Conservation (phyloP, 2,329 filamentous ascomycete species). For the Ambrosiella cleistominuta region DNA sequence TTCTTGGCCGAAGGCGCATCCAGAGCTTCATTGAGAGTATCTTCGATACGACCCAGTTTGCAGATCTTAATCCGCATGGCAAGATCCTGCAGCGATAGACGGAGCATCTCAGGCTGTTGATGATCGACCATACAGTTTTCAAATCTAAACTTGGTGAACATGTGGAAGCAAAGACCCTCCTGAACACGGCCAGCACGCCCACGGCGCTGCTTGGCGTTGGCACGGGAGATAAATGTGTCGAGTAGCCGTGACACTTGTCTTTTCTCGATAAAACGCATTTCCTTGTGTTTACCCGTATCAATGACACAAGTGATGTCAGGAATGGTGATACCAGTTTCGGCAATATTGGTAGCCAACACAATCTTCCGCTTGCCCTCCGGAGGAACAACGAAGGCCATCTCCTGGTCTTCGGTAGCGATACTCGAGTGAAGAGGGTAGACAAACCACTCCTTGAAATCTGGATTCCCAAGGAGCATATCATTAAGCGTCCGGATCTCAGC, state of each 20-base stretch:
- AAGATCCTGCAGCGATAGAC: slow-evolving; percentile 81
- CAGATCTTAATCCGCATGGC: slow-evolving; percentile 96
- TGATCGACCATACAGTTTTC: slow-evolving; percentile 75
- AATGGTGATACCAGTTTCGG: slow-evolving; percentile 96
- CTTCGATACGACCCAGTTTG: slow-evolving; percentile 82
- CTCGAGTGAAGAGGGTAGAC: slow-evolving; percentile 84
- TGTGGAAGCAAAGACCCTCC: slow-evolving; percentile 83
- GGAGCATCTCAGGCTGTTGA: slow-evolving; percentile 91
- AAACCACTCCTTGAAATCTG: slow-evolving; percentile 63
- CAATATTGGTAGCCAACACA: slow-evolving; percentile 92
- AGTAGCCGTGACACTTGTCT: slow-evolving; percentile 78
- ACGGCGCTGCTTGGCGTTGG: slow-evolving; percentile 87
- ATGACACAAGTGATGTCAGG: slow-evolving; percentile 95
- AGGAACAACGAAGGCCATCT: slow-evolving; percentile 76
- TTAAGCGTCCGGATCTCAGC: slow-evolving; percentile 82
- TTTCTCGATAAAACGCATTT: slow-evolving; percentile 92
- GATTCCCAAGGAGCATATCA: slow-evolving; percentile 63
- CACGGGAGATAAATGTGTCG: slow-evolving; percentile 86
- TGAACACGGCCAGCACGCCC: slow-evolving; percentile 92
- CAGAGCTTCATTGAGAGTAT: slow-evolving; percentile 70
- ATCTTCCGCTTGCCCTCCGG: slow-evolving; percentile 75
- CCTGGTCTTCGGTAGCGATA: slow-evolving; percentile 91
- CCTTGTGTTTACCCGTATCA: slow-evolving; percentile 90
- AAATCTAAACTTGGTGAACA: slow-evolving; percentile 82
- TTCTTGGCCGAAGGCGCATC: slow-evolving; percentile 86